Conservation (phyloP, 2,329 filamentous ascomycete species). For the Xylariales sp. region DNA sequence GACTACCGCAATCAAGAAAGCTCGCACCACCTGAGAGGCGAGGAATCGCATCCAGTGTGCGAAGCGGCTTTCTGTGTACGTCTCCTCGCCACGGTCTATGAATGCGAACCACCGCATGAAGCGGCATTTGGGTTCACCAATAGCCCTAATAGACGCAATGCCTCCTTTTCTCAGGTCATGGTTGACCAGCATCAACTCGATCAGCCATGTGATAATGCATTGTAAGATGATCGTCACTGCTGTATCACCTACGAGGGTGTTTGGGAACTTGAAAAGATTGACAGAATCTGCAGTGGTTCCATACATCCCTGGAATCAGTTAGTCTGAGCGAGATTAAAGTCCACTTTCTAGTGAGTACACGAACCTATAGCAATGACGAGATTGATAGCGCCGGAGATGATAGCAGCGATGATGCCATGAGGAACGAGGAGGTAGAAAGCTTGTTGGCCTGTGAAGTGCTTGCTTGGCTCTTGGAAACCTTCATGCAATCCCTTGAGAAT, state of each 20-base stretch:
- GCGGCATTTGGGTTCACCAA: conserved; percentile 28
- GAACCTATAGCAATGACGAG: conserved; percentile 47
- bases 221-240: conserved; percentile 48
- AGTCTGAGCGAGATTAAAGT: conserved; percentile 3
- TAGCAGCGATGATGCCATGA: conserved; percentile 41
- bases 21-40: conserved; percentile 30
- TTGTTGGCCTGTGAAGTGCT: conserved; percentile 37
- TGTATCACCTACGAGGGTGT: conserved; percentile 46
- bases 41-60: conserved; percentile 29
- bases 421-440: conserved; percentile 44
- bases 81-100: conserved; percentile 28
- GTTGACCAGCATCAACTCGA: conserved; percentile 43
- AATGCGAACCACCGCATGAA: conserved; percentile 41
- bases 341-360: conserved; percentile 13
- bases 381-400: conserved; percentile 47
- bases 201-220: conserved; percentile 46
- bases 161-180: conserved; percentile 39
- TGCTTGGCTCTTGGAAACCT: conserved; percentile 26
- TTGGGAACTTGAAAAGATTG: conserved; percentile 44
- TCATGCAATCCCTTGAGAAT: conserved; percentile 1
- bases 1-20: conserved; percentile 30
- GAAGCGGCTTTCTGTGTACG: conserved; percentile 21
- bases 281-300: conserved; percentile 29
- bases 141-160: conserved; percentile 43
- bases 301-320: conserved; percentile 9